Evolutionary conservation across 495 filamentous ascomycete genomes (phyloP).

Genomic region (Aspergillus biplanus): DNA sequence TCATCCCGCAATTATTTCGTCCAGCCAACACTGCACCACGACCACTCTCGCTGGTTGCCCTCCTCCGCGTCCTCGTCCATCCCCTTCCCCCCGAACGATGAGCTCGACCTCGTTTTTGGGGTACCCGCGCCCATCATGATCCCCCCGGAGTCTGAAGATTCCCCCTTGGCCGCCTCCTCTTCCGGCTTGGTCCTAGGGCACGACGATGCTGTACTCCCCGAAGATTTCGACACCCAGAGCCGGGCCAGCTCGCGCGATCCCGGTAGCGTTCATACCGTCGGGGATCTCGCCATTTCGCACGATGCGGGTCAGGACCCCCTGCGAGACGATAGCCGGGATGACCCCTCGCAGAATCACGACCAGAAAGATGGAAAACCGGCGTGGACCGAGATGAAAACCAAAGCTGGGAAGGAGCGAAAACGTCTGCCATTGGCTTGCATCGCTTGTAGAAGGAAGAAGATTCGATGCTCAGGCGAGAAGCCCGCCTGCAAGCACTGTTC

Average conservation of each 20-base stretch:
- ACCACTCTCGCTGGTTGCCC: conserved; percentile 9
- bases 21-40: conserved; percentile 9
- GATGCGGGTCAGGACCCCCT: conserved; percentile 29
- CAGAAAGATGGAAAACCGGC: conserved; percentile 53
- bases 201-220: conserved; percentile 37
- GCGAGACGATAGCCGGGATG: conserved; percentile 30
- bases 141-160: conserved; percentile 44
- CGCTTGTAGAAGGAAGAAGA: conserved; percentile 95
- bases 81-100: conserved; percentile 41
- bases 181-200: conserved; percentile 30
- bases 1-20: conserved; percentile 24
- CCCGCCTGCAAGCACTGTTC: conserved; percentile 97
- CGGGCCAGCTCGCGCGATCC: conserved; percentile 50
- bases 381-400: conserved; percentile 98
- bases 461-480: conserved; percentile 96
- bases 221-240: conserved; percentile 50
- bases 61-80: conserved; percentile 12
- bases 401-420: conserved; percentile 96
- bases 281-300: conserved; percentile 27
- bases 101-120: conserved; percentile 41
- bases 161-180: conserved; percentile 38
- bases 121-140: conserved; percentile 52
- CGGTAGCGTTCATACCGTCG: conserved; percentile 33
- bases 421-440: conserved; percentile 93
- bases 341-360: conserved; percentile 47